Evolutionary conservation across 108 stramenopile species (phyloP).

Genomic region (Bacterosira constricta): DNA sequence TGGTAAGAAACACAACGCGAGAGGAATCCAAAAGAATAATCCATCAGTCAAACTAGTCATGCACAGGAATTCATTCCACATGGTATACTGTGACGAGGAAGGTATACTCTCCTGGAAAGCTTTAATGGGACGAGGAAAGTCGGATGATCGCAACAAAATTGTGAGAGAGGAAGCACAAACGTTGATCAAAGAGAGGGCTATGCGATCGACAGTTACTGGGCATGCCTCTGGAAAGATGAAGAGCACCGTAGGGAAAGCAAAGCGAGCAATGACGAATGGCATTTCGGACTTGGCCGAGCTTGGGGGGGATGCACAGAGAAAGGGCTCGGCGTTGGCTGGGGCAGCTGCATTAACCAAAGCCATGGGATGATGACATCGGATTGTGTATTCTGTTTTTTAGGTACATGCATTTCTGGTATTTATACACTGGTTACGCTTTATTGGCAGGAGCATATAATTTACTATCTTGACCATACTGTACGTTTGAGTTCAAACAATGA

Average conservation of each 20-base stretch:
- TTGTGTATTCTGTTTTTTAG: no score
- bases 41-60: slow-evolving; percentile 24
- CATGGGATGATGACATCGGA: not conserved
- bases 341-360: not conserved
- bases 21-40: slow-evolving; percentile 41
- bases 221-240: slow-evolving; percentile 5
- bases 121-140: slow-evolving; percentile 20
- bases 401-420: no score
- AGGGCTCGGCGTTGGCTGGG: not conserved
- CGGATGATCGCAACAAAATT: slow-evolving; percentile 22
- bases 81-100: slow-evolving; percentile 39
- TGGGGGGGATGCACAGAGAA: not conserved
- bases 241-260: slow-evolving; percentile 4
- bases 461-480: no score
- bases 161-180: slow-evolving; percentile 26
- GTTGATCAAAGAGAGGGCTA: slow-evolving; percentile 26
- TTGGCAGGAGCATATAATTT: no score
- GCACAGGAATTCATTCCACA: slow-evolving; percentile 34
- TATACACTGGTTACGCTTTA: no score
- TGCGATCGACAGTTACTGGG: slow-evolving; percentile 1
- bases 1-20: slow-evolving; percentile 21
- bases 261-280: not conserved
- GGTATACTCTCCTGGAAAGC: slow-evolving; percentile 32
- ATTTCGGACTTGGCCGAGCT: not conserved
- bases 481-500: no score